Evolutionary conservation across 2,329 filamentous ascomycete species (phyloP), one percentile per base, ranked within the genome.

Genomic region (Tolypocladium album): DNA sequence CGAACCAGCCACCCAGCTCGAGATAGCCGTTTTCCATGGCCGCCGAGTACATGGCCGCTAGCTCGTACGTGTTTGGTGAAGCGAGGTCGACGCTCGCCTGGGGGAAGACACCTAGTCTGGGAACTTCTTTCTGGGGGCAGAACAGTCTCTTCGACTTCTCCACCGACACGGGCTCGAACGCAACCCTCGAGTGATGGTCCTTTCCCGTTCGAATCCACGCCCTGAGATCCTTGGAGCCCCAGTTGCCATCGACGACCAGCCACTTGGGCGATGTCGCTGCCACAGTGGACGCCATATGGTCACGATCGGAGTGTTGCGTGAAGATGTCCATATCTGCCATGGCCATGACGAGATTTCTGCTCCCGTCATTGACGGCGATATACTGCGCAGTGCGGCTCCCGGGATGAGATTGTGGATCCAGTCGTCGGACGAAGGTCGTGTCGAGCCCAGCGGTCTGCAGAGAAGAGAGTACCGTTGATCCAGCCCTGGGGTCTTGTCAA

Each of bases 271-370:
- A 79, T 15, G 80, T 76, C 3, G 76, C 73, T 15, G 76, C 72
- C 9, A 91, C 75, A 36, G 83, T 76, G 1, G 84, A 79, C 57
- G 81, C 79, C 86, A 88, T 91, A 64, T 81, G 76, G 11, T 78
- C 71, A 0, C 79, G 72, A 62, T 82, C 81, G 0, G 78, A 77
- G 62, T 81, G 75, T 20, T 75, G 69, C n/a, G 85, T 81, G 56
- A 96, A 83, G 66, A 96, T 93, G 59, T 80, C 83, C 92, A 97
- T 97, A 70, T 97, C 94, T 5, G 93, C 92, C 90, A 97, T 96
- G 55, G 92, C 93, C 63, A 97, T 75, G n/a, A 92, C 81, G 2
- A 99, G 83, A 64, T 92, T 88, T 72, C 92, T 95, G 61, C 88
- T 84, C 0, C 79, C 79, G 69, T 95, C 89, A 70, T 97, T 99